Evolutionary conservation across 345 rosid genomes (phyloP).

Genomic region (Sisymbrium irio): DNA sequence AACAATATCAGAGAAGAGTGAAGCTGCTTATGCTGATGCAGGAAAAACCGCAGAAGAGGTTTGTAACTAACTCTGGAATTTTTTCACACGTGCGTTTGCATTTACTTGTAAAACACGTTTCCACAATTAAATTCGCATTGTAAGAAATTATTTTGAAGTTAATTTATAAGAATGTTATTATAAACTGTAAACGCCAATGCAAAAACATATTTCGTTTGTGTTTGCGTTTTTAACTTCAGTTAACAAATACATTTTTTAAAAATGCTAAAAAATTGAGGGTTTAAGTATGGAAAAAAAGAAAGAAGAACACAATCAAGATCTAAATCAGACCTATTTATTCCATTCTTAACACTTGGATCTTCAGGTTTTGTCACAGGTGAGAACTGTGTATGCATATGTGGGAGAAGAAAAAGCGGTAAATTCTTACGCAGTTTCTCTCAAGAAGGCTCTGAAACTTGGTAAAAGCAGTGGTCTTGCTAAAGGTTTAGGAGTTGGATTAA

Average conservation of each 20-base stretch:
- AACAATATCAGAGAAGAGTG: conserved; percentile 66
- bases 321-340: not conserved
- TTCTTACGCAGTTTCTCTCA: conserved; percentile 55
- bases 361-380: conserved; percentile 73
- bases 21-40: conserved; percentile 79
- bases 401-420: conserved; percentile 68
- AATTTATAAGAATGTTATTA: not conserved
- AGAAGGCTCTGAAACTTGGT: conserved; percentile 51
- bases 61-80: not conserved
- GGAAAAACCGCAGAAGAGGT: conserved; percentile 83
- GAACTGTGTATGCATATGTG: conserved; percentile 69
- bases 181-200: not conserved
- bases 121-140: not conserved
- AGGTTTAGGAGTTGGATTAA: conserved; percentile 72
- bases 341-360: not conserved
- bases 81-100: not conserved
- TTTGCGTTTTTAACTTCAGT: not conserved
- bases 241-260: not conserved
- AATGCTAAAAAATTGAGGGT: not conserved
- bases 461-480: conserved; percentile 66
- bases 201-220: not conserved
- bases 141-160: not conserved
- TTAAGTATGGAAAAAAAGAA: too few relatives aligned
- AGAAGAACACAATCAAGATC: not conserved
- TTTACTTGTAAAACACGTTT: not conserved